A percentile compares a stretch with the other conserved stretches of the same genome.
Evolutionary conservation across 164 flowering plant genomes (phyloP).

Genomic region (Liriodendron chinense): DNA sequence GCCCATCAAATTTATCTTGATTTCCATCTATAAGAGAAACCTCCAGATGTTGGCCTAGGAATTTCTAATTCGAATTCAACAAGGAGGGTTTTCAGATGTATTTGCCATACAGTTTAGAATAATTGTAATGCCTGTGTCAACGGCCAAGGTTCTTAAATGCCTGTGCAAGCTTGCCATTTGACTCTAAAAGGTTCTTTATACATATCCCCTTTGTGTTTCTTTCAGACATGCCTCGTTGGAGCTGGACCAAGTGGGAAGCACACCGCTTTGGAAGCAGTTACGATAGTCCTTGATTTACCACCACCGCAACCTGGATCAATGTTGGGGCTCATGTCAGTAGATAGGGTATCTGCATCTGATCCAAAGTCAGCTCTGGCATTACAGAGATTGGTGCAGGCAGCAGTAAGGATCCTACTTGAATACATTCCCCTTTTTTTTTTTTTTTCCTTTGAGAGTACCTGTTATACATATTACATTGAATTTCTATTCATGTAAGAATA

Average conservation of each 20-base stretch:
- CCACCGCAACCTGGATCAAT: conserved; percentile 97
- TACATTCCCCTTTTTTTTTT: not conserved
- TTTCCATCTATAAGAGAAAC: not conserved
- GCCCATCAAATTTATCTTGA: not conserved
- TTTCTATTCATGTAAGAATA: not conserved
- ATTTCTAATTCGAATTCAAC: not conserved
- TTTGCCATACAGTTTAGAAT: not conserved
- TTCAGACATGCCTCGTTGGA: conserved; percentile 94
- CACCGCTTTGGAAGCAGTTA: conserved; percentile 97
- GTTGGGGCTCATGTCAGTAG: conserved; percentile 74
- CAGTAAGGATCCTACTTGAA: conserved; percentile 51
- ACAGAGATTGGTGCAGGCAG: conserved; percentile 95
- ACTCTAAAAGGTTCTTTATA: conserved; percentile 8
- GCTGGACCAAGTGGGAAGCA: conserved; percentile 99
- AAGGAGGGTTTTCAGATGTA: not conserved
- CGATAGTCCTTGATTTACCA: conserved; percentile 96
- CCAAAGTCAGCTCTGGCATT: conserved; percentile 97
- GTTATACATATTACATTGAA: not conserved
- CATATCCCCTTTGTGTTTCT: conserved; percentile 1
- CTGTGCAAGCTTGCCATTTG: not conserved
- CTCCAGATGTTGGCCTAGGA: not conserved
- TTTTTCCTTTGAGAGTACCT: not conserved
- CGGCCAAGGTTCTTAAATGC: not conserved
- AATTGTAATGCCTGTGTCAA: not conserved
- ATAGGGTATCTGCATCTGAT: conserved; percentile 91